Evolutionary conservation across 2,329 filamentous ascomycete species (phyloP), one percentile per base, ranked within the genome.

Genomic region (Trichophyton verrucosum): DNA sequence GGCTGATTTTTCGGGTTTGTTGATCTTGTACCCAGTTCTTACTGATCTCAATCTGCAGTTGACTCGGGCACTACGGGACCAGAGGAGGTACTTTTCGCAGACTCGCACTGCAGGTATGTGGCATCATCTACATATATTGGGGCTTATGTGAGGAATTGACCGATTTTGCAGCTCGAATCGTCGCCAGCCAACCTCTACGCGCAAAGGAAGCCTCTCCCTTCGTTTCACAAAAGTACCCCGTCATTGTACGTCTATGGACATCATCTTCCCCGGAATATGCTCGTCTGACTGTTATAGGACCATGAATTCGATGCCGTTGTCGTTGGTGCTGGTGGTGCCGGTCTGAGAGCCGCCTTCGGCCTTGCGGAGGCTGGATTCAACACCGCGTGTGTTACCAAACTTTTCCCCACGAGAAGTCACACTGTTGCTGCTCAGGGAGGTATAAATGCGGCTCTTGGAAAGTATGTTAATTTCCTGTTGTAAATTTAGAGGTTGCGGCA

Each of bases 291-390:
- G 56, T 60, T 60, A 30, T 71, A 91, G 85, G 94, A 97, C 76
- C 94, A 99, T 78, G 91, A 97, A 78, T 97, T 96, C 78, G 94
- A 97, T 87, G 92, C 92, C 64, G 82, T 99, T 69, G 94, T 99
- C 64, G 90, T 81, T 60, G 79, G 79, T 69, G 83, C 83, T 63
- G 83, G 83, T 64, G 83, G 83, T 68, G 82, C 83, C 63, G 83
- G 83, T 69, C 75, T 86, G 46, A 78, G 83, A 68, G 83, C 83
- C 58, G 82, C 83, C 62, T 82, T 86, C 66, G 83, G 83, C 66
- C 76, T 86, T 47, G 82, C 83, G 36, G 82, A 85, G 73, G 80
- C 81, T 65, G 83, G 83, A 7, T 80, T 86, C 68, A 83, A 86
- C 66, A 86, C 82, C 63, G 83, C 83, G 64, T 86, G 83, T 73